These are phyloP conservation scores for Cinnamomum micranthum DNA, from an alignment of 164 flowering plant species.

Conservation along the genomic window DNA sequence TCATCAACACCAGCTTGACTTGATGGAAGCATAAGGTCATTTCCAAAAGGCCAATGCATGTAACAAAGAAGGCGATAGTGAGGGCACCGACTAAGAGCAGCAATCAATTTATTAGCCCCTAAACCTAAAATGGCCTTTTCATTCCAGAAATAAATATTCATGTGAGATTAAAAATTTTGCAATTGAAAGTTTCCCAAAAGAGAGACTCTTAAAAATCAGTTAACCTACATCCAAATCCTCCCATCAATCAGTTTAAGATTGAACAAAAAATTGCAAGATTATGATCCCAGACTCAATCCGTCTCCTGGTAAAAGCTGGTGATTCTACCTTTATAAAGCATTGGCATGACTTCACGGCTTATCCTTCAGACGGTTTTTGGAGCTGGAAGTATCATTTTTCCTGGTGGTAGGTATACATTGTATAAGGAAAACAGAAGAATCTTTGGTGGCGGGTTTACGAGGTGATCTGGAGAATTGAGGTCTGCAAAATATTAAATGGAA, in stretches of 20 bases:
- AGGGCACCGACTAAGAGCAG: too few species aligned
- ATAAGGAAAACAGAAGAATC: slow-evolving; percentile 20
- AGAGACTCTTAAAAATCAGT: too few species aligned
- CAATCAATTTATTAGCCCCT: too few species aligned
- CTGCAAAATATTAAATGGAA: slow-evolving; percentile 12
- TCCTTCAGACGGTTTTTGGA: slow-evolving; percentile 13
- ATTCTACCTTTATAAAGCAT: not conserved
- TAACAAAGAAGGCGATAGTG: too few species aligned
- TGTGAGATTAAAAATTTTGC: too few species aligned
- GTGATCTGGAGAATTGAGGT: slow-evolving; percentile 22
- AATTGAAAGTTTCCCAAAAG: too few species aligned
- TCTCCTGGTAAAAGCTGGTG: not conserved
- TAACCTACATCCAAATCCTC: not conserved
- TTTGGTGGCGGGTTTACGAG: slow-evolving; percentile 22
- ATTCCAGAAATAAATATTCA: too few species aligned
- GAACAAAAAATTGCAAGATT: not conserved
- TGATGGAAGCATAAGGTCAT: too few species aligned
- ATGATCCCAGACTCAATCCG: not conserved
- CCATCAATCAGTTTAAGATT: not conserved
- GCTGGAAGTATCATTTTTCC: slow-evolving; percentile 14
- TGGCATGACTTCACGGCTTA: slow-evolving; percentile 1
- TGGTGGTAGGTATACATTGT: slow-evolving; percentile 18
- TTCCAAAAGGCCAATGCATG: too few species aligned
- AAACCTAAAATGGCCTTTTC: too few species aligned
- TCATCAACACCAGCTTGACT: too few species aligned